Base-by-base conservation (phyloP, 768 basidiomycete species). In the Mycena galopus region DNA sequence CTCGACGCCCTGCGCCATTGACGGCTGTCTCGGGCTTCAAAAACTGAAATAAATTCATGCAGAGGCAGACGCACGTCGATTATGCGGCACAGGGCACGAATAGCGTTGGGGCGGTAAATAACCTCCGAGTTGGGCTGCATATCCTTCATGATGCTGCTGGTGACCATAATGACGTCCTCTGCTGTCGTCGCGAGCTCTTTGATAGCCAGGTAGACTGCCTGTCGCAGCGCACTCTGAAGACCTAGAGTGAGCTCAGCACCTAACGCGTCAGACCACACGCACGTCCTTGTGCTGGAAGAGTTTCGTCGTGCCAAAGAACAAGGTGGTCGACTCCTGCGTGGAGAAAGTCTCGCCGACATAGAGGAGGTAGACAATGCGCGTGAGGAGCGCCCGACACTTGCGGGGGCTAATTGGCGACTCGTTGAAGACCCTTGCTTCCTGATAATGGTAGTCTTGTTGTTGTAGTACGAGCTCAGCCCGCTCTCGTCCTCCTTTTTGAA, bases 121-220 rank as follows among this genome's bases (percentile, higher is more conserved):
- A 99, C 97, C 83, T 99, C 98, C 59, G 96, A 93, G 80, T 98
- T 98, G 65, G 97, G 94, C 79, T 99, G 98, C 96, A 99, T 99
- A 79, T 99, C 98, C 86, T 99, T 99, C 97, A 98, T 98, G 82
- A 99, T 98, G 78, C 96, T 98, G 81, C 93, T 95, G 12, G 98
- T 99, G 73, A 98, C 97, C 96, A 99, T 99, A 77, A 99, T 98
- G 32, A 99, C 96, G 86, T 99, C 97, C 82, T 99, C 96, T 19
- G 98, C 96, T n/a, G 94, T 93, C 39, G 90, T 92, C 32, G 96
- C 93, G 14, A 99, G 89, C 82, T 99, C 98, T 86, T 99, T 99
- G 86, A 99, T 98, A 62, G 97, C 94, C 71, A 99, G 88, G 85
- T 99, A 99, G 29, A 99, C 97, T 86, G 96, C 97, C 83, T 99